Evolutionary conservation across 768 basidiomycete genomes (phyloP), one percentile per base, ranked within the genome.

Genomic region (Suillus placidus): DNA sequence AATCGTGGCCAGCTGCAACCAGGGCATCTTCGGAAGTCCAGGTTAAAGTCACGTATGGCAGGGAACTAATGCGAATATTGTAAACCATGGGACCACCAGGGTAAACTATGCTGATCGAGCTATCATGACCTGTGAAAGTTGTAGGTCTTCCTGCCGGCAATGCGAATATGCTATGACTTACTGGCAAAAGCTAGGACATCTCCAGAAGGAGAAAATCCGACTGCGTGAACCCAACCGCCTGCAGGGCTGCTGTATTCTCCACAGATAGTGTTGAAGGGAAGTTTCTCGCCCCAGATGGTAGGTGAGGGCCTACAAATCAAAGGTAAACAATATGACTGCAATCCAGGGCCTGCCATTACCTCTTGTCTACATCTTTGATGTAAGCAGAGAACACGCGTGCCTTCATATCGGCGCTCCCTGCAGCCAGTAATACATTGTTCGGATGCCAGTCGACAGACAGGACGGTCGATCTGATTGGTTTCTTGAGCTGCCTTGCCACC

Each of bases 401-500:
- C 79, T 97, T 97, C 88, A 94, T 94, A 74, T 99, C 97, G 0
- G 97, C 95, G 65, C 94, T 90, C n/a, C 97, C 97, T 42, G 97
- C 92, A 5, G 97, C 97, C 34, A 99, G 88, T 7, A 99, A 83
- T 16, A 99, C 96, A 74, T 97, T 99, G 84, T 99, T 99, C 34
- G 97, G 96, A 75, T 99, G 97, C 97, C 97, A 99, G 70, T 99
- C 97, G 70, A 99, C 82, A 6, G 90, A 88, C 49, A 99, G 83
- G 16, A 99, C 96, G 1, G 97, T 99, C 5, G 95, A 95, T 68
- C 95, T 81, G 72, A 99, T 92, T 32, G 97, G 97, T 79, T 99
- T 99, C 89, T 99, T 99, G 76, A 99, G 82, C 66, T 92, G 91
- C 75, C 94, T 95, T 20, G 96, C 90, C 4, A 97, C 94, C 97